phyloP scores from a whole-genome alignment of 2,329 filamentous ascomycete genomes.

The Gremmenia infestans region DNA sequence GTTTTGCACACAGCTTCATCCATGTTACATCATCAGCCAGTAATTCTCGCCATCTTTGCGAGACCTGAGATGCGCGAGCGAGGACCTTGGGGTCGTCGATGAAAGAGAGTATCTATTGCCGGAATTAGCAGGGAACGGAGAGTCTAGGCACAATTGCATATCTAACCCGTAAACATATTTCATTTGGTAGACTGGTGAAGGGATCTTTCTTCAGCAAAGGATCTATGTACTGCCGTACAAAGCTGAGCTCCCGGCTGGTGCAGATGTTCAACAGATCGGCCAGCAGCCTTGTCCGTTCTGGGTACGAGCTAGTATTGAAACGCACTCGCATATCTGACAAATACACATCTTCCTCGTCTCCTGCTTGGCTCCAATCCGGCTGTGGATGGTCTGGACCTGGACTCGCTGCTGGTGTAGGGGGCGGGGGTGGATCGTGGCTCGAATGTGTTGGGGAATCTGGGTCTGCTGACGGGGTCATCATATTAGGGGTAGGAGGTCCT shows the following conservation, averaged over 20 bases:
- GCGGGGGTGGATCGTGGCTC: constrained; percentile 48
- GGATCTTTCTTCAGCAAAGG: constrained; percentile 94
- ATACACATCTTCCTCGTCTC: constrained; percentile 78
- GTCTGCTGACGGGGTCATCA: constrained; percentile 59
- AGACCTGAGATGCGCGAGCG: constrained; percentile 93
- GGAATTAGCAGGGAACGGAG: constrained; percentile 6
- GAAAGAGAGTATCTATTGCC: constrained; percentile 76
- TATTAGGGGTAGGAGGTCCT: constrained; percentile 61
- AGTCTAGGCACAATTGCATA: neutral
- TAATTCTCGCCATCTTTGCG: constrained; percentile 85
- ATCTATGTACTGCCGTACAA: constrained; percentile 93
- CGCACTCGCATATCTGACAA: constrained; percentile 73
- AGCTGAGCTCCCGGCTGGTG: constrained; percentile 91
- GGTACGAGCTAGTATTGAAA: constrained; percentile 71
- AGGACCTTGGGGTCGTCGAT: constrained; percentile 95
- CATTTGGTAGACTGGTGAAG: constrained; percentile 85
- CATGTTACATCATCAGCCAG: constrained; percentile 96
- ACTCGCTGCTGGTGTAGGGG: constrained; percentile 61
- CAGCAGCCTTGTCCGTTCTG: constrained; percentile 74
- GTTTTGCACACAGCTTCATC: constrained; percentile 95
- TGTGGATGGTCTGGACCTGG: constrained; percentile 57
- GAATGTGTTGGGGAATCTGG: constrained; percentile 44
- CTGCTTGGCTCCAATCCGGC: constrained; percentile 70
- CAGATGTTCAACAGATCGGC: constrained; percentile 89
- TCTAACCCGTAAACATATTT: constrained; percentile 76